Conservation (phyloP, 1,139 yeast genomes). For the Scheffersomyces titani region DNA sequence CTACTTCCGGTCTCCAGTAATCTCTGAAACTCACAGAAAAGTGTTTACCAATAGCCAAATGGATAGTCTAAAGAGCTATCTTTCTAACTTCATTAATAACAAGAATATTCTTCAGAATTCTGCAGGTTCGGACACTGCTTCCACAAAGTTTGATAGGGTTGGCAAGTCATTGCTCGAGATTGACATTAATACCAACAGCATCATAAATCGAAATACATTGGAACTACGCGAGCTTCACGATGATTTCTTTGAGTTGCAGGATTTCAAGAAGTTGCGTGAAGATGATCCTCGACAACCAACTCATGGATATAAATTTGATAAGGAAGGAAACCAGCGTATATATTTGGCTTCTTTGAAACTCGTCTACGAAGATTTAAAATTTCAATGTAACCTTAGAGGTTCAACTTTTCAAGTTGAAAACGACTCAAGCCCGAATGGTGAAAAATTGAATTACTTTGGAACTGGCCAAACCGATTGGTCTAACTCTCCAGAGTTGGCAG, state of each 20-base stretch:
- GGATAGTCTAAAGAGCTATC: conserved; percentile 7
- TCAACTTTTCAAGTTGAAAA: conserved; percentile 12
- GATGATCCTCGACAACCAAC: neutral
- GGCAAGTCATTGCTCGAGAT: conserved; percentile 68
- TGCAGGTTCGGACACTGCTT: conserved; percentile 9
- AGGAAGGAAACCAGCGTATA: conserved; percentile 18
- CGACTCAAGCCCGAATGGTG: conserved; percentile 7
- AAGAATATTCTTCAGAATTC: conserved; percentile 23
- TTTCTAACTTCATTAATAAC: conserved; percentile 17
- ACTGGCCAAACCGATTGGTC: conserved; percentile 31
- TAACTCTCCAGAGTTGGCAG: conserved; percentile 31
- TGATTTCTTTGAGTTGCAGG: conserved; percentile 39
- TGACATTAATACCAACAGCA: conserved; percentile 61
- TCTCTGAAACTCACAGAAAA: conserved; percentile 6
- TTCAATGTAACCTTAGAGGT: conserved; percentile 50
- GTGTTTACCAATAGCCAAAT: conserved; percentile 4
- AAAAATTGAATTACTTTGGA: conserved; percentile 21
- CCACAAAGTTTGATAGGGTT: conserved; percentile 44
- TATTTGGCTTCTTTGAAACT: conserved; percentile 60
- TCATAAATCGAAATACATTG: conserved; percentile 54
- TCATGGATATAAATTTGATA: conserved; percentile 1
- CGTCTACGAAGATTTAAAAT: conserved; percentile 61
- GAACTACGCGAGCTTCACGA: conserved; percentile 51
- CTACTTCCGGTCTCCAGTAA: conserved; percentile 13
- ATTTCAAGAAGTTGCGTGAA: conserved; percentile 5